A percentile compares a stretch with the other conserved stretches of the same genome.
Evolutionary conservation across 2,329 filamentous ascomycete species (phyloP).

Genomic region (Thelonectria rubi): DNA sequence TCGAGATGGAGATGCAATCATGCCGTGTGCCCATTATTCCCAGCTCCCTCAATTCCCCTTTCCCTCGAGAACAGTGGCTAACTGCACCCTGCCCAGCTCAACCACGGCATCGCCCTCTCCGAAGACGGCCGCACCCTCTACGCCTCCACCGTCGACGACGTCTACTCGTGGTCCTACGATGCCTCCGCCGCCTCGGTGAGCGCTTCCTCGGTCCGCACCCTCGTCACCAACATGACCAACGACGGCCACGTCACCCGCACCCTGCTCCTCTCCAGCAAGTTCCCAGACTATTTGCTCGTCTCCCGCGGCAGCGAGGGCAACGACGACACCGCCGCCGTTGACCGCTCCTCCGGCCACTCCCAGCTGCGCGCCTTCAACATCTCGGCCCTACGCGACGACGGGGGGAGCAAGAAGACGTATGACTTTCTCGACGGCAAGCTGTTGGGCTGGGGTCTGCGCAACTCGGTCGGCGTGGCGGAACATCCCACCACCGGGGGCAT

Average conservation of each 20-base stretch:
- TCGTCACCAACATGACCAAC: slow-evolving; percentile 71
- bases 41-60: not conserved
- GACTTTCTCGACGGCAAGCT: slow-evolving; percentile 59
- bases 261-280: slow-evolving; percentile 65
- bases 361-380: slow-evolving; percentile 70
- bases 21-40: not conserved
- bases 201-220: slow-evolving; percentile 51
- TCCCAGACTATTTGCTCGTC: slow-evolving; percentile 68
- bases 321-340: slow-evolving; percentile 63
- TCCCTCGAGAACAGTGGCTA: not conserved
- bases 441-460: slow-evolving; percentile 75
- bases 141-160: slow-evolving; percentile 65
- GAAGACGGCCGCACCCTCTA: slow-evolving; percentile 63
- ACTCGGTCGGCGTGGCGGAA: slow-evolving; percentile 76
- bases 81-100: slow-evolving; percentile 51
- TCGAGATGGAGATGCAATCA: not conserved
- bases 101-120: slow-evolving; percentile 65
- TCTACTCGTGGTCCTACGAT: slow-evolving; percentile 73
- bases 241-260: slow-evolving; percentile 73
- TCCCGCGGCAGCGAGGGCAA: slow-evolving; percentile 72
- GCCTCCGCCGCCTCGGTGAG: slow-evolving; percentile 56
- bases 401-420: slow-evolving; percentile 43
- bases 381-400: slow-evolving; percentile 38
- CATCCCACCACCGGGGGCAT: slow-evolving; percentile 62
- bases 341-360: slow-evolving; percentile 65